Base-by-base conservation (phyloP, 495 filamentous ascomycete genomes). In the Neurospora cerealis region DNA sequence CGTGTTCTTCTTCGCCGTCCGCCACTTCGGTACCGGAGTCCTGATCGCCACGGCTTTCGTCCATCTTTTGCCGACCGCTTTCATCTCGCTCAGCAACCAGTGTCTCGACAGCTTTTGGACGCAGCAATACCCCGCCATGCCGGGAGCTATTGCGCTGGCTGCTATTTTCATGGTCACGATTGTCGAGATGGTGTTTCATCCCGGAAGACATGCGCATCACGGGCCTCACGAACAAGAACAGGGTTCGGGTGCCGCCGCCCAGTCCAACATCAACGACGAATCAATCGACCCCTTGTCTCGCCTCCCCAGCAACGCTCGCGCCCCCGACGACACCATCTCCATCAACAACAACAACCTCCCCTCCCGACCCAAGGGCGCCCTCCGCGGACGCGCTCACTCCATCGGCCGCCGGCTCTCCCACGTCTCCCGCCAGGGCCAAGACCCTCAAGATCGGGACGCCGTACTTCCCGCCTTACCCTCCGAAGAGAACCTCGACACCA, bases 21-120 rank as follows among this genome's bases (percentile, higher is more conserved):
- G 92, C 62, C 92, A 95, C 80, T 93, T 96, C 74, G 93, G 93
- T 62, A 95, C 93, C 6, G 93, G 93, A 11, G 93, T 96, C 17
- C 83, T 96, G 44, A 91, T 96, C 69, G 93, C 93, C 24, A 95
- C 93, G n/a, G 93, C 93, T 34, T 95, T 96, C 77, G 93, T 95
- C 6, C 93, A 96, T 80, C 83, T 91, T 24, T 89, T 96, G 5
- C 93, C 93, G 2, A 95, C 92, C 2, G 93, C 93, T 39, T 95
- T 96, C 80, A 82, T 89, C 70, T 94, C 92, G 5, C 86, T 96
- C 37, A 92, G 89, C n/a, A 89, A 95, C 76, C 88, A 89, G 62
- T 96, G 93, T 78, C 89, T 96, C 11, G 91, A 92, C 34, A 80
- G 79, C 34, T 92, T 93, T 75, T 95, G 93, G 88, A 94, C 88